A percentile compares a stretch with the other conserved stretches of the same genome.
Conservation (phyloP, 1,139 yeast species). For the Groenewaldozyma sp. region DNA sequence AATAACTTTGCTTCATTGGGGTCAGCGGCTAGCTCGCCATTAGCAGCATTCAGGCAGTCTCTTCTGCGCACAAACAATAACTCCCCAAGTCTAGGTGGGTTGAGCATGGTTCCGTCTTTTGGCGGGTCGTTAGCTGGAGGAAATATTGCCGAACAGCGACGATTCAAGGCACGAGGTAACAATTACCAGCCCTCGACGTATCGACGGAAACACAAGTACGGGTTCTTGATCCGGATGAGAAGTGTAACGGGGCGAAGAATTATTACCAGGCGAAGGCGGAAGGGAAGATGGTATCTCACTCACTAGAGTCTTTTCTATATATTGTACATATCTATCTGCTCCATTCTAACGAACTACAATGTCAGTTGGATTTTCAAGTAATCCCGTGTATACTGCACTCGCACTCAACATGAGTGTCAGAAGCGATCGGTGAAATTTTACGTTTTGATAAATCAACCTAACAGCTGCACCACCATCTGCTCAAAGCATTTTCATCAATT, state of each 20-base stretch:
- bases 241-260: constrained; percentile 73
- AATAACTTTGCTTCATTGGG: neutral
- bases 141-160: constrained; percentile 25
- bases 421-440: no score
- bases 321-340: no score
- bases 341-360: no score
- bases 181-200: constrained; percentile 90
- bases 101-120: constrained; percentile 4
- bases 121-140: constrained; percentile 10
- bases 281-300: constrained; percentile 90
- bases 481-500: no score
- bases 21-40: neutral
- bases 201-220: constrained; percentile 82
- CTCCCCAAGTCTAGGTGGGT: neutral
- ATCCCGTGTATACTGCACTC: no score
- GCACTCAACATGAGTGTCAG: no score
- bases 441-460: no score
- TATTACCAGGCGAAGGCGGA: constrained; percentile 66
- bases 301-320: no score
- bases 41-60: neutral
- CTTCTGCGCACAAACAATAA: neutral
- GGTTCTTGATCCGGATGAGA: constrained; percentile 82
- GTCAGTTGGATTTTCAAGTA: no score
- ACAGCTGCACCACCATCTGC: no score
- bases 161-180: constrained; percentile 88